A percentile compares a stretch with the other conserved stretches of the same genome.
Conservation (phyloP, 331 rosid species). For the Quercus tomentella region DNA sequence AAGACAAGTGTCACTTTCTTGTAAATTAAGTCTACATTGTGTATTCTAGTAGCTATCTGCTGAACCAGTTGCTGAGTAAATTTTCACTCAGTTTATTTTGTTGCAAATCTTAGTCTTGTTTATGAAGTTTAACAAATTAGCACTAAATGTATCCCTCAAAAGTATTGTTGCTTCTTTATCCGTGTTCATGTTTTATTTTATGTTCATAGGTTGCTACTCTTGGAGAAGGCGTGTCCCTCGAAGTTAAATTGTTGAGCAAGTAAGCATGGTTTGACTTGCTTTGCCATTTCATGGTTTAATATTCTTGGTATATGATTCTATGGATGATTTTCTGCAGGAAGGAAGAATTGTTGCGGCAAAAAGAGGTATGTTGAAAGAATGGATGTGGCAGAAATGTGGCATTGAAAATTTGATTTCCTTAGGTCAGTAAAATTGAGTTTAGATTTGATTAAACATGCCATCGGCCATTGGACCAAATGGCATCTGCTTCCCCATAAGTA, state of each 20-base stretch:
- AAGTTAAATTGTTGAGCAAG: conserved; percentile 94
- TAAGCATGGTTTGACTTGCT: conserved; percentile 23
- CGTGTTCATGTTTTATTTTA: conserved; percentile 23
- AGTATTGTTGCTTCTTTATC: conserved; percentile 4
- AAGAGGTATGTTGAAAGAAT: conserved; percentile 63
- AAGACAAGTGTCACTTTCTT: background rate
- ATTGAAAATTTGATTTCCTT: conserved; percentile 15
- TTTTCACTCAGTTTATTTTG: background rate
- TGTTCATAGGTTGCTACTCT: conserved; percentile 79
- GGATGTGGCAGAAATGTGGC: conserved; percentile 20
- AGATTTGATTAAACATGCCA: background rate
- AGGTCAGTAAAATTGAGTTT: conserved; percentile 13
- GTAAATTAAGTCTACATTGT: background rate
- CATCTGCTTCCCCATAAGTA: background rate
- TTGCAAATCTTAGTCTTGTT: background rate
- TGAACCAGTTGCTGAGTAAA: background rate
- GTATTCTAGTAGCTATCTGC: background rate
- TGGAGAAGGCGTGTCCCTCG: conserved; percentile 97
- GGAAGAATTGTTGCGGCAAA: conserved; percentile 94
- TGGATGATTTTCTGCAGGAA: conserved; percentile 62
- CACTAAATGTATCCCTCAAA: background rate
- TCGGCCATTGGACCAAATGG: background rate
- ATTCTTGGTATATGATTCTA: conserved; percentile 18
- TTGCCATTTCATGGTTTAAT: conserved; percentile 2
- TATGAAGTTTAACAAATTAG: background rate